Base-by-base conservation (phyloP, 768 basidiomycete species). In the Mycena pura region DNA sequence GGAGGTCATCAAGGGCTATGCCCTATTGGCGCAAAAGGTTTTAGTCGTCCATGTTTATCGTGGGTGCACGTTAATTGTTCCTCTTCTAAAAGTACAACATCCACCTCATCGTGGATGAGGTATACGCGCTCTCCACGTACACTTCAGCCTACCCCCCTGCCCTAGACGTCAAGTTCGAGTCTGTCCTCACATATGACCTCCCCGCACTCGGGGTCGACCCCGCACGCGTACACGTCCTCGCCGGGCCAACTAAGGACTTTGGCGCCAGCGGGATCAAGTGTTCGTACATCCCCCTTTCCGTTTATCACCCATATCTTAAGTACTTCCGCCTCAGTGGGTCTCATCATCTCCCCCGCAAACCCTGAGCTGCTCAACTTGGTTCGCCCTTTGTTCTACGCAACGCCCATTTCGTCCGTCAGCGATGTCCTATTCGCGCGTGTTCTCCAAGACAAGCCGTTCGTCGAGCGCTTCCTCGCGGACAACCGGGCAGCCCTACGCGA, bases 231-330 rank as follows among this genome's bases (percentile, higher is more conserved):
- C 72, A 72, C 31, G 69, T 70, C 38, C 60, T 74, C 17, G 70
- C 70, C 15, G 70, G 73, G 2, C 72, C 72, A 61, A 70, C 73
- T 21, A 74, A 74, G 55, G 73, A 74, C 47, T 73, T 74, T 32
- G 66, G 70, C 29, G 66, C 68, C 3, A 70, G 67, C 39, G 73
- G 73, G 3, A 62, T 74, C 44, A 67, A 72, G 31, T 38, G 63
- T 52, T 1, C 13, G 53, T 49, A 2, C n/a, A 39, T 19, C 19
- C 10, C 8, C 14, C 5, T 3, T 3, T 3, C 9, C 22, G n/a
- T 27, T 39, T 28, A 48, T 24, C 17, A 13, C 5, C 5, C 3
- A 5, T 36, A 9, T 9, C 46, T 34, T 5, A 27, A 19, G 24
- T 14, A 13, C 2, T 39, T n/a, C n/a, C n/a, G n/a, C 13, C 15